Evolutionary conservation across 2,329 filamentous ascomycete genomes (phyloP), one percentile per base, ranked within the genome.

Genomic region (Scedosporium dehoogii): DNA sequence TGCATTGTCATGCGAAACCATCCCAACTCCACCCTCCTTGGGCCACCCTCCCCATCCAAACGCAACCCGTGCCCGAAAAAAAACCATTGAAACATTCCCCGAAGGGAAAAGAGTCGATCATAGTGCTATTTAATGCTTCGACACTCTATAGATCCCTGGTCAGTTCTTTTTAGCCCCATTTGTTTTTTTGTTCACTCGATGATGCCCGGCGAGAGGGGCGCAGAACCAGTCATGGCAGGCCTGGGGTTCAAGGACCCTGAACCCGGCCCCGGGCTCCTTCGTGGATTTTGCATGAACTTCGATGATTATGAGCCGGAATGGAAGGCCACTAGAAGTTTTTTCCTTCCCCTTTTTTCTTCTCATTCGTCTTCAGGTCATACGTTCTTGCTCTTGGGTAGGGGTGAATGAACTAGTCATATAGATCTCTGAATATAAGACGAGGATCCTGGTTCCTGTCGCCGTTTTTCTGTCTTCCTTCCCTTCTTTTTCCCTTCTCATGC

Each of bases 1-100:
- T 60, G 23, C 41, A 60, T 60, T 18, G 21, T 48, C 23, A 60
- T 60, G 58, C 58, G 42, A 48, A 58, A 53, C 48, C 48, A 53
- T 23, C 16, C 48, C 48, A 53, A 53, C 48, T 18, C n/a, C 48
- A 53, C 48, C 48, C 48, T 25, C 23, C 48, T 5, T 53, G n/a
- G 6, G 18, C n/a, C 48, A n/a, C 9, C 48, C 6, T 12, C 48
- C 42, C 14, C 42, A 46, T 53, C 48, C 48, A 25, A 53, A 27
- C n/a, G 9, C 48, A 12, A 6, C 48, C 12, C 18, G 48, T 53
- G 42, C 6, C 42, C 48, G 4, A 53, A 21, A 21, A 53, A 10
- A 21, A 53, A 25, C 21, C 16, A 12, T n/a, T 12, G 48, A 21
- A 21, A 53, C n/a, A 46, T n/a, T 21, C 44, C 44, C 44, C 44